Conservation (phyloP, 257 asterid species). For the Leonotis leonurus region DNA sequence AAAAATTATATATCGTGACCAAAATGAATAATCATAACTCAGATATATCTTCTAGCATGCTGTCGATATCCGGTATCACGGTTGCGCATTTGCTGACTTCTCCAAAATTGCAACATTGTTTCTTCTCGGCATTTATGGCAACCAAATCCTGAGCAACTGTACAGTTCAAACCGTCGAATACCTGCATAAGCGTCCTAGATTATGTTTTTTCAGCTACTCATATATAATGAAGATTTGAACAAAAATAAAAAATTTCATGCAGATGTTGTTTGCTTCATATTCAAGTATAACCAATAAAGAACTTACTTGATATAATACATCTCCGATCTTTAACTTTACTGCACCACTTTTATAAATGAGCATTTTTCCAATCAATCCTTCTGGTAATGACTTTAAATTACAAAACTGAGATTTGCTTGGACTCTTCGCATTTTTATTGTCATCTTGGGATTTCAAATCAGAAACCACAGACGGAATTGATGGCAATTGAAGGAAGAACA, state of each 20-base stretch:
- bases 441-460: conserved; percentile 20
- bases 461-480: conserved; percentile 34
- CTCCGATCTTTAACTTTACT: conserved; percentile 83
- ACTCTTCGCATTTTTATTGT: conserved; percentile 18
- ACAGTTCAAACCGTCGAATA: conserved; percentile 55
- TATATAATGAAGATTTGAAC: background rate
- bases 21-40: conserved; percentile 31
- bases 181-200: conserved; percentile 28
- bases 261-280: background rate
- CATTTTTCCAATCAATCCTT: conserved; percentile 73
- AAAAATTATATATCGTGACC: too few relatives aligned
- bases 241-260: background rate
- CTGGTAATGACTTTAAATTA: conserved; percentile 37
- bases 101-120: conserved; percentile 48
- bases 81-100: conserved; percentile 55
- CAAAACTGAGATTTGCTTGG: conserved; percentile 18
- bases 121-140: conserved; percentile 43
- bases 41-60: conserved; percentile 33
- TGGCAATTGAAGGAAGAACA: conserved; percentile 73
- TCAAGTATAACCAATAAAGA: background rate
- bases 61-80: conserved; percentile 56
- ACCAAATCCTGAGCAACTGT: conserved; percentile 49
- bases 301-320: conserved; percentile 65
- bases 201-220: background rate
- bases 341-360: conserved; percentile 68